These are phyloP conservation scores for Selenicereus undatus DNA, from an alignment of 148 eudicot species.

Conservation along the genomic window DNA sequence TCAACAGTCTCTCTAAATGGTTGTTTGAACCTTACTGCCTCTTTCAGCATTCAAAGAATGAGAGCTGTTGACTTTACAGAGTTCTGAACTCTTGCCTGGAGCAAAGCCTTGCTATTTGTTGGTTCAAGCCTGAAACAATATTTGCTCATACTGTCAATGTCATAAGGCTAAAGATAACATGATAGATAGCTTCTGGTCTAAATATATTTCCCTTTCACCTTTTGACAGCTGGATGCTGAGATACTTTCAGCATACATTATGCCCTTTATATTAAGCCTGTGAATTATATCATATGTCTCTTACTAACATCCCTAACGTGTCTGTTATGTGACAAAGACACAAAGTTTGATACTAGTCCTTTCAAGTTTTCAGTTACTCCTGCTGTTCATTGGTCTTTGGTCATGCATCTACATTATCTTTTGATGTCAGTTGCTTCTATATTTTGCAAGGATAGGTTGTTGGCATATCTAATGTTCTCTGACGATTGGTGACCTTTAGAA, in stretches of 20 bases:
- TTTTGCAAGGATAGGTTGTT: background rate
- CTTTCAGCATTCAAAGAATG: background rate
- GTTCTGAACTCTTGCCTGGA: background rate
- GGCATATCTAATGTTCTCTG: background rate
- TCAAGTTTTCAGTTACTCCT: background rate
- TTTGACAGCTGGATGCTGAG: background rate
- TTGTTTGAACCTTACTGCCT: background rate
- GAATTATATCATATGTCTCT: background rate
- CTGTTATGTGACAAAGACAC: background rate
- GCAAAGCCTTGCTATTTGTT: background rate
- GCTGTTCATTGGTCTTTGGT: background rate
- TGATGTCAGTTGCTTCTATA: background rate
- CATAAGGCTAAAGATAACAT: background rate
- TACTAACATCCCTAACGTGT: background rate
- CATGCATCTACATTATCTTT: background rate
- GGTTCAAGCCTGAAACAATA: background rate
- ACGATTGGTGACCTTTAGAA: slow-evolving; percentile 27
- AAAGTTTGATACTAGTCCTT: background rate
- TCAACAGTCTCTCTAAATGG: background rate
- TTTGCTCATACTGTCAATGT: background rate
- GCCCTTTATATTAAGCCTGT: background rate
- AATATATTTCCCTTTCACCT: background rate
- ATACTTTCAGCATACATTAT: background rate
- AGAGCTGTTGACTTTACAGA: background rate
- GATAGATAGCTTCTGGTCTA: background rate